Base-by-base conservation (phyloP, 768 basidiomycete genomes). In the Suillus sp. region DNA sequence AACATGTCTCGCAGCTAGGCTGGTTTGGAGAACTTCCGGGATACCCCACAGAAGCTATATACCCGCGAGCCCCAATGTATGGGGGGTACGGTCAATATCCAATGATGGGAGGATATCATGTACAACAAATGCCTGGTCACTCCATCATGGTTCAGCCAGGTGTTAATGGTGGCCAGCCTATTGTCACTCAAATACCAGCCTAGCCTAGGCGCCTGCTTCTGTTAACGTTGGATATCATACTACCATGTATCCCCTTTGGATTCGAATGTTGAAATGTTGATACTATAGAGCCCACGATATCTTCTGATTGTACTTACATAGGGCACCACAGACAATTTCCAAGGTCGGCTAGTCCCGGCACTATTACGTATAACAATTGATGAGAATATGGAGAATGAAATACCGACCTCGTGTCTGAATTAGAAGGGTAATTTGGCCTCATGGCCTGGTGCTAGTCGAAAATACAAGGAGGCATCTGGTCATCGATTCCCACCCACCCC, bases 1-100 rank as follows among this genome's bases (percentile, higher is more conserved):
- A 72, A 64, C 69, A 75, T 62, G 76, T 80, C 64, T 67, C 74
- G 79, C 89, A 92, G 67, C 80, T 93, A 11, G 88, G 87, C 1
- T 92, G 91, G 91, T 92, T 88, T 69, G 85, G 85, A 54, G 86
- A 92, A 78, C 78, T 78, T 67, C 89, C 89, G 27, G 88, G 87
- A 43, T 88, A 85, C 70, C 74, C 74, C 53, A 67, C 63, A 6
- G 75, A 75, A 59, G 54, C 66, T 20, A 3, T 69, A 27, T 65
- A 67, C 50, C 70, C 65, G 47, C 73, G 74, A 34, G 63, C 59
- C 56, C 65, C 67, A 16, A 67, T 73, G 38, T 77, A 79, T 68
- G 79, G 79, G 47, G 74, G 71, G 55, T 78, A 77, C 72, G 76
- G 66, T 2, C 60, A 61, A 38, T 67, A 74, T 60, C 65, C 62